Evolutionary conservation across 768 basidiomycete species (phyloP), one percentile per base, ranked within the genome.

Genomic region (Auricularia auricula-judae): DNA sequence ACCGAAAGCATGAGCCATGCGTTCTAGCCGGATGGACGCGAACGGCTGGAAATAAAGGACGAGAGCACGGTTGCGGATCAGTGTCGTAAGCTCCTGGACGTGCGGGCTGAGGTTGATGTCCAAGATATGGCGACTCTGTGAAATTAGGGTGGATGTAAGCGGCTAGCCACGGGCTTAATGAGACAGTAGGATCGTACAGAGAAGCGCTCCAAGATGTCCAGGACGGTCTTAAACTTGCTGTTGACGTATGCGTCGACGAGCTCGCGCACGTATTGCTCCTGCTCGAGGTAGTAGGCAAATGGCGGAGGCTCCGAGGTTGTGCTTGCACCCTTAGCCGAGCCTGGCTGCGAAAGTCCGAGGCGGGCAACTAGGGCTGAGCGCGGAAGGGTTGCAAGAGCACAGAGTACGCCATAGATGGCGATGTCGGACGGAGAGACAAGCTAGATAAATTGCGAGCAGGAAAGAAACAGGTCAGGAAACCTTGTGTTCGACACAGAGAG

Each of bases 41-140:
- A 94, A 98, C 0, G 95, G 95, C 69, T 86, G 83, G 79, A 97
- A 93, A 76, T 95, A 98, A 60, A 93, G 82, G n/a, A 84, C 78
- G 61, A 98, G 80, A 0, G 92, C 87, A 65, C 85, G 86, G 68
- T 88, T 85, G 47, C 84, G 85, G 74, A 98, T 88, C 36, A 84
- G 78, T 69, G 79, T 80, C 43, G 83, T 82, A 60, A 98, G 78
- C 11, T 81, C 81, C 62, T 75, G 68, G 44, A 93, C 80, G 71
- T 97, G 93, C 3, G 77, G 71, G 4, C 80, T 76, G 18, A 97
- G 82, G 73, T 95, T 89, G 53, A 91, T 81, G 71, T 94, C 91
- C 63, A 92, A 76, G 54, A 80, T 76, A 71, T 95, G 89, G 43
- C 89, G 83, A 1, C 89, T 85, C 91, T 93, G 68, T 51, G 47